A percentile compares a stretch with the other conserved stretches of the same genome.
Evolutionary conservation across 1,284 basidiomycete species (phyloP).

Genomic region (Ceratobasidium sp.): DNA sequence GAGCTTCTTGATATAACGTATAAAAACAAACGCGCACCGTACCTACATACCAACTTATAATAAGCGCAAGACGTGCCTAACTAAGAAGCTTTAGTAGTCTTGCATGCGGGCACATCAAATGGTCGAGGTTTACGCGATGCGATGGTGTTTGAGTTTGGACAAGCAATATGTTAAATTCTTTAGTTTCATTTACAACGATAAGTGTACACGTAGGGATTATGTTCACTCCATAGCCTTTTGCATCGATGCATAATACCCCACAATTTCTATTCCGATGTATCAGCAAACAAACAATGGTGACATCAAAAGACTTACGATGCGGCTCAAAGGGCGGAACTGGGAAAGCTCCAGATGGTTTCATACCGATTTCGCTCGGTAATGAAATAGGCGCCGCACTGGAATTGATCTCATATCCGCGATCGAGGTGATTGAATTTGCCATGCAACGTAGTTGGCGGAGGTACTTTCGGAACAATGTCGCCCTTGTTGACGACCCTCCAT

Average conservation of each 20-base stretch:
- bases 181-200: too few relatives aligned
- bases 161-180: too few relatives aligned
- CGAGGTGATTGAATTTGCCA: background rate
- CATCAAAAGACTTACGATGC: background rate
- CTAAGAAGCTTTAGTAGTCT: too few relatives aligned
- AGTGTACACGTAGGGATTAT: too few relatives aligned
- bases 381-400: background rate
- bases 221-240: constrained; percentile 6
- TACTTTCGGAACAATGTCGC: background rate
- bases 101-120: too few relatives aligned
- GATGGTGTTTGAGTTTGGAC: too few relatives aligned
- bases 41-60: too few relatives aligned
- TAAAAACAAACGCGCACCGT: too few relatives aligned
- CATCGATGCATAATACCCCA: background rate
- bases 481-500: constrained; percentile 1
- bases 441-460: background rate
- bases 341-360: background rate
- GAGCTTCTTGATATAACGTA: too few relatives aligned
- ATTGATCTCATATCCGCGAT: background rate
- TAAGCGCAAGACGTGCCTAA: too few relatives aligned
- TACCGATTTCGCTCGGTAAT: background rate
- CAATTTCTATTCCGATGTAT: background rate
- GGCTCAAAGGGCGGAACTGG: background rate
- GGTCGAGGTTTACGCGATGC: too few relatives aligned
- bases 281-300: background rate